Base-by-base conservation (phyloP, 1,284 basidiomycete species). In the Microbotryomycetes sp. region DNA sequence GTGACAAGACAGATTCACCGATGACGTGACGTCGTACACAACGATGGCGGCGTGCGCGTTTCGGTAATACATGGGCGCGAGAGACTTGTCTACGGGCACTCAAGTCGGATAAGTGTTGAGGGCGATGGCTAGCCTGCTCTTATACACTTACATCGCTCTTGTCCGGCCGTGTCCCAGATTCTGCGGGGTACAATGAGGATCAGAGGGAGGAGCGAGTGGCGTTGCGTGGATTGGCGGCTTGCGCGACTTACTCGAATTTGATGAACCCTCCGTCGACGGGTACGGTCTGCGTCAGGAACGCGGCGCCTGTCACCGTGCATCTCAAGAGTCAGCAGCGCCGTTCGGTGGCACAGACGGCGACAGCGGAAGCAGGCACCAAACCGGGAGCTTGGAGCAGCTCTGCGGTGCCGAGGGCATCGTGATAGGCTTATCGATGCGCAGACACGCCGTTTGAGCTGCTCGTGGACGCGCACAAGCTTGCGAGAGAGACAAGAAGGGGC, bases 261-360 rank as follows among this genome's bases (percentile, higher is more conserved):
- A 97, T 88, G 18, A 86, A 87, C 21, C 88, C 89, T 65, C 86
- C 83, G 73, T 93, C 89, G 64, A 94, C 89, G 47, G 97, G 81
- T 23, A 85, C 85, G 48, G 97, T 89, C 76, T 97, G 94, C 35
- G 94, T 97, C 68, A 97, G 78, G 81, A 97, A 97, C 29, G 93
- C 93, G 64, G 93, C 91, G 88, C 69, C 35, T 41, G 35, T 73
- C 49, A 69, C 58, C 27, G 59, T 70, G 52, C 59, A 46, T n/a
- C n/a, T n/a, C 35, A n/a, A n/a, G n/a, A n/a, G n/a, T 60, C 54
- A 35, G 54, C 48, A 45, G 35, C 60, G 47, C 16, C 26, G 6
- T 31, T 46, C 15, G n/a, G n/a, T n/a, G 2, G n/a, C n/a, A n/a
- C 28, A 60, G 30, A 58, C 45, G 29, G 13, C 47, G 18, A 24